A percentile compares a stretch with the other conserved stretches of the same genome.
Conservation (phyloP, 805 yeast genomes). For the Zygosaccharomyces kombuchaensis region DNA sequence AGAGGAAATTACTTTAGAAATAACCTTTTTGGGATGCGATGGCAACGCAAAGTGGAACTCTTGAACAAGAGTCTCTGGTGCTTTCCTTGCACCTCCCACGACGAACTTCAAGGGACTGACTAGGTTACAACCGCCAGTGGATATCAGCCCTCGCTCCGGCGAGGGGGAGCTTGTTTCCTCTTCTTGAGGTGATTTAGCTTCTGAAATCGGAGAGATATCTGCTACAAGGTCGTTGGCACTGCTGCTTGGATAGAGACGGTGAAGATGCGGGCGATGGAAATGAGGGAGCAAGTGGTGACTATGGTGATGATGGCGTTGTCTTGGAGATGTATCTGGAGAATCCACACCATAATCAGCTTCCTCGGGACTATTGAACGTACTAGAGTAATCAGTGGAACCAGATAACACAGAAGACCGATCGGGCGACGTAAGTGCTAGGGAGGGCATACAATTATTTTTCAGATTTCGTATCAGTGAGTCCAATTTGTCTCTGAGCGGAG, state of each 20-base stretch:
- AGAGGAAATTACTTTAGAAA: neutral
- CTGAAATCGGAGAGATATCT: neutral
- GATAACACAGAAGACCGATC: neutral
- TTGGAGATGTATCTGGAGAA: neutral
- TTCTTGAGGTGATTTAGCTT: neutral
- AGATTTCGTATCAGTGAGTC: constrained; percentile 26
- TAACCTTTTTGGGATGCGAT: neutral
- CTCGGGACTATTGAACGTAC: neutral
- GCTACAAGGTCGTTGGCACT: neutral
- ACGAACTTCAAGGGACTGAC: neutral
- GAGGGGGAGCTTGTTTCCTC: neutral
- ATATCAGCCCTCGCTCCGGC: neutral
- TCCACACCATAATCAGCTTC: neutral
- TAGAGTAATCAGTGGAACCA: neutral
- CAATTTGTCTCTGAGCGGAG: constrained; percentile 40
- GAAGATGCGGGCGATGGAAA: constrained; percentile 1
- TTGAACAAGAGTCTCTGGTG: neutral
- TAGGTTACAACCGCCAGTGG: neutral
- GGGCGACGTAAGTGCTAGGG: neutral
- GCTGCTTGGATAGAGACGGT: neutral
- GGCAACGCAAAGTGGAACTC: neutral
- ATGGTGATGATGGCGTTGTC: neutral
- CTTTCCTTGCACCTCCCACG: neutral
- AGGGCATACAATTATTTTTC: constrained; percentile 2
- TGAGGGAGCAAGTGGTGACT: constrained; percentile 1